Conservation (phyloP, 371 early-diverging fungal species). For the Mucor circinelloides region DNA sequence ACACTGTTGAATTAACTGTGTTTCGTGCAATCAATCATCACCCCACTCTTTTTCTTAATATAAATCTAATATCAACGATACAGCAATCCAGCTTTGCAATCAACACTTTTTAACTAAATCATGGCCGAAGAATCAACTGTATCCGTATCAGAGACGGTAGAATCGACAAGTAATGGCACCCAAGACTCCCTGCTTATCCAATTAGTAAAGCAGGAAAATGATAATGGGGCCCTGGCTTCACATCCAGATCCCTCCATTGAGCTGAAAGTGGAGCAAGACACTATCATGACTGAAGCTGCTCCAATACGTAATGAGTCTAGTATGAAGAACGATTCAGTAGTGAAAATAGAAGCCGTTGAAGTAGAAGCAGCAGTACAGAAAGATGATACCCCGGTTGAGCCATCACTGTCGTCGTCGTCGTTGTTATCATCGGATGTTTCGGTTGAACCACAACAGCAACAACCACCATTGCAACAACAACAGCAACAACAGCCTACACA, state of each 20-base stretch:
- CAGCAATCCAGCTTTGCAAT: background rate
- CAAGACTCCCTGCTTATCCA: background rate
- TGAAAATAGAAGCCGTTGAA: constrained; percentile 1
- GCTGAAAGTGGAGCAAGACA: background rate
- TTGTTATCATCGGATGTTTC: background rate
- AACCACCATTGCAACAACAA: background rate
- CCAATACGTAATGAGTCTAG: background rate
- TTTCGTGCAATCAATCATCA: background rate
- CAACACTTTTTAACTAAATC: background rate
- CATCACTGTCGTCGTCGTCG: background rate
- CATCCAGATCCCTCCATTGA: background rate
- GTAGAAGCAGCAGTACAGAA: background rate
- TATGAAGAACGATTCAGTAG: background rate
- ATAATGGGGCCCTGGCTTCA: background rate
- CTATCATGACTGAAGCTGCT: background rate
- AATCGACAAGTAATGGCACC: background rate
- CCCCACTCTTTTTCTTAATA: constrained; percentile 6
- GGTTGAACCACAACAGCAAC: constrained; percentile 3
- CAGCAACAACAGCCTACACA: background rate
- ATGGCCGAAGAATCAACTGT: constrained; percentile 6
- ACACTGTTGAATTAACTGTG: constrained; percentile 8
- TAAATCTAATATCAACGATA: background rate
- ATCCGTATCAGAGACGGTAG: background rate
- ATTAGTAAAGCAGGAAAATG: background rate
- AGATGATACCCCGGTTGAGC: constrained; percentile 17